These are phyloP conservation scores for Syzygium jambos DNA, from an alignment of 345 rosid species.

Conservation along the genomic window DNA sequence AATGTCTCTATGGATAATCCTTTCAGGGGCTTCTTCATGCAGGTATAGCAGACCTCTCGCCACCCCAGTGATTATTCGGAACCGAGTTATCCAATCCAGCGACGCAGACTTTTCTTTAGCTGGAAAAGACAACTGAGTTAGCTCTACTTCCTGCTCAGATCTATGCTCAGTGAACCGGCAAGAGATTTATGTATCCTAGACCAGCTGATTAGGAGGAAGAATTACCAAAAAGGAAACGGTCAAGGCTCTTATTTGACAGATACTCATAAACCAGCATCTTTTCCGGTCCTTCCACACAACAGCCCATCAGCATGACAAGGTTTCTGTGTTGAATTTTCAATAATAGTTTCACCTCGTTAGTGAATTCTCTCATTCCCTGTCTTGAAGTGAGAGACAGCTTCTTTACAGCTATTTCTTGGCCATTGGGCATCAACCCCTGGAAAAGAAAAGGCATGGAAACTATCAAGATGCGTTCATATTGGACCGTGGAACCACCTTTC, in stretches of 20 bases:
- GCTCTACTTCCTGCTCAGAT: not conserved
- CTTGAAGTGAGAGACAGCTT: slow-evolving; percentile 48
- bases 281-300: slow-evolving; percentile 61
- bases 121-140: slow-evolving; percentile 9
- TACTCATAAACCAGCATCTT: slow-evolving; percentile 82
- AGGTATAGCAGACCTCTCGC: slow-evolving; percentile 74
- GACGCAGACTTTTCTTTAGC: slow-evolving; percentile 35
- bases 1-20: slow-evolving; percentile 80
- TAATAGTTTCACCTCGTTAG: slow-evolving; percentile 63
- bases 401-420: slow-evolving; percentile 71
- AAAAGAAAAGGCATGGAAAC: not conserved
- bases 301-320: slow-evolving; percentile 62
- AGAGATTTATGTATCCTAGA: not conserved
- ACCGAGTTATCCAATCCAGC: slow-evolving; percentile 55
- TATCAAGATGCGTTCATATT: not conserved
- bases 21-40: slow-evolving; percentile 71
- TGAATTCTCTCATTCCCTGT: slow-evolving; percentile 65
- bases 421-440: slow-evolving; percentile 55
- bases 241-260: slow-evolving; percentile 71
- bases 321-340: slow-evolving; percentile 68
- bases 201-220: not conserved
- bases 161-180: not conserved
- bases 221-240: slow-evolving; percentile 58
- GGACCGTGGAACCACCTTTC: not conserved
- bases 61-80: slow-evolving; percentile 49